Base-by-base conservation (phyloP, 805 yeast genomes). In the Blastobotrys americana region DNA sequence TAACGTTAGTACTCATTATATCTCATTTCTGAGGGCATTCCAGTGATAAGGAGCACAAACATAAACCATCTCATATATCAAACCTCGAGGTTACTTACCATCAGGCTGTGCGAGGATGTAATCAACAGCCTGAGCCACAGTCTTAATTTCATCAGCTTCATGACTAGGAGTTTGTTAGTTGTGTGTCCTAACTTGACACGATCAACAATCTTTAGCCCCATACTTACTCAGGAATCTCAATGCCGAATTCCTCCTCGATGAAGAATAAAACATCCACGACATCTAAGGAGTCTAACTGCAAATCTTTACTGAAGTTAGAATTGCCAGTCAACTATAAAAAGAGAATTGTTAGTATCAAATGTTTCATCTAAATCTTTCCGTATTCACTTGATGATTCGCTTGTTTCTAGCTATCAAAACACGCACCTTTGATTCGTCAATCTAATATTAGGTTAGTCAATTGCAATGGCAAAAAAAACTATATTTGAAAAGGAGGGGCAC, bases 181-280 rank as follows among this genome's bases (percentile, higher is more conserved):
- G 41, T 4, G n/a, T 22, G n/a, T n/a, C n/a, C n/a, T n/a, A n/a
- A n/a, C n/a, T n/a, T n/a, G n/a, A 8, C 5, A 16, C 21, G 25
- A 9, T 9, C 20, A 37, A 37, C 17, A 22, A 22, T 40, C 15
- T 15, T 15, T 10, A 16, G 27, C 9, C n/a, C 4, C 10, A 22
- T 17, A 45, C 58, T 34, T 45, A 54, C 73, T 86, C 95, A 20
- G 93, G 53, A 52, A 63, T 63, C 57, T 59, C 72, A 48, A 72
- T 64, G 46, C 71, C 72, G 54, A 82, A 82, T 64, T 82, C 89
- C 73, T 89, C 96, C 73, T 90, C 98, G 60, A 90, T 82, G 46
- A 96, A 96, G 66, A 93, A 95, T 57, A 93, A 76, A 45, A 93
- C 89, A 71, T 90, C 98, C 51, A 90, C 96, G 51, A 93, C 84